These are phyloP conservation scores for Dryadomyces quercus-mongolicae DNA, from an alignment of 2,329 filamentous ascomycete species.

Conservation along the genomic window DNA sequence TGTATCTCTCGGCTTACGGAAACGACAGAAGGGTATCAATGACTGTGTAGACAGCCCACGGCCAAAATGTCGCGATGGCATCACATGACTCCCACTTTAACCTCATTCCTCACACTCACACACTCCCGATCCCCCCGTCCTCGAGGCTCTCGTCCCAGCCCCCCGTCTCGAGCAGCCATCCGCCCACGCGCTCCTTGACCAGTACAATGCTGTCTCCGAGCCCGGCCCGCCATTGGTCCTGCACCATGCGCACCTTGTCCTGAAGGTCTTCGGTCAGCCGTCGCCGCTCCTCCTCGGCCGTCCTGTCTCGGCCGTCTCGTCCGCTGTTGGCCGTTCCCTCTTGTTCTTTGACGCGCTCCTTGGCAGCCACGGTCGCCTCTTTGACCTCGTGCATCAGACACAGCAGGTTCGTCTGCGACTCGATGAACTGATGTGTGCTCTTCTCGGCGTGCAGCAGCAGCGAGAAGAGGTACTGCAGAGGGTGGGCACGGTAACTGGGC, in stretches of 20 bases:
- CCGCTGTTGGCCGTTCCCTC: not conserved
- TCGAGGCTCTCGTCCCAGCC: conserved; percentile 77
- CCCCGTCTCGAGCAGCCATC: conserved; percentile 62
- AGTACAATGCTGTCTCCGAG: conserved; percentile 65
- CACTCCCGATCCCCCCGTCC: conserved; percentile 38
- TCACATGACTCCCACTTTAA: no score
- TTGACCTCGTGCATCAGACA: conserved; percentile 87
- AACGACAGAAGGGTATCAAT: no score
- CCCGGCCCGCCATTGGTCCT: conserved; percentile 81
- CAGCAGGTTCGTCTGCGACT: conserved; percentile 81
- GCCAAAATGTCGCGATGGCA: no score
- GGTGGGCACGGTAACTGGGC: conserved; percentile 65
- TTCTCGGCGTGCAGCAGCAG: conserved; percentile 80
- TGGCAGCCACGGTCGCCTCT: conserved; percentile 60
- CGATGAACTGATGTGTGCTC: conserved; percentile 93
- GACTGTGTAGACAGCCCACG: no score
- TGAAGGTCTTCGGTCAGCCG: conserved; percentile 76
- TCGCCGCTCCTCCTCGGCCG: conserved; percentile 54
- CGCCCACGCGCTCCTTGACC: conserved; percentile 63
- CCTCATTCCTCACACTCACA: conserved; percentile 16
- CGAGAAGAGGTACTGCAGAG: conserved; percentile 81
- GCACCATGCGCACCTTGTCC: conserved; percentile 82
- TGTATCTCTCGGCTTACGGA: no score
- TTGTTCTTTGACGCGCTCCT: conserved; percentile 27
- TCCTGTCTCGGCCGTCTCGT: conserved; percentile 25